Conservation (phyloP, 1,284 basidiomycete genomes). For the Ustilago crameri region DNA sequence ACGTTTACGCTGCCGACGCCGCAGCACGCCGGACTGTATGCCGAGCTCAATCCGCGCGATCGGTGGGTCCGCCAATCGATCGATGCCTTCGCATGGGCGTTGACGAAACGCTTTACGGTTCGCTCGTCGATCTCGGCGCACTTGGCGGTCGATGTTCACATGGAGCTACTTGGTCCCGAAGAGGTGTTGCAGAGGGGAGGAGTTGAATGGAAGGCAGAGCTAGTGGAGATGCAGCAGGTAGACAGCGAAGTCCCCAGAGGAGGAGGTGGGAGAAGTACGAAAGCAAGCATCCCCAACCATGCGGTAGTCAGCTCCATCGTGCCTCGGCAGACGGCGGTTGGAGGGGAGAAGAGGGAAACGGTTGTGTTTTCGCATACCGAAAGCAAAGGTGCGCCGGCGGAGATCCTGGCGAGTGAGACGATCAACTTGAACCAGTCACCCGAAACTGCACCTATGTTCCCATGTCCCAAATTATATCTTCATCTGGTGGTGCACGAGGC, state of each 20-base stretch:
- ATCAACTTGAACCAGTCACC: conserved; percentile 12
- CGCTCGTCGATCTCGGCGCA: conserved; percentile 16
- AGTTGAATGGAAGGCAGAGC: conserved; percentile 40
- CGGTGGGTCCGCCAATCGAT: conserved; percentile 24
- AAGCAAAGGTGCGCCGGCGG: neutral
- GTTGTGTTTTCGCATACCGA: conserved; percentile 13
- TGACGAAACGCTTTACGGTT: conserved; percentile 21
- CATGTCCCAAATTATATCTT: conserved; percentile 28
- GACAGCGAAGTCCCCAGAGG: neutral
- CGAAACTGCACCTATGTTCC: conserved; percentile 4
- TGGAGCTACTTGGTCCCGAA: conserved; percentile 30
- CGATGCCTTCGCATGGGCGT: conserved; percentile 23
- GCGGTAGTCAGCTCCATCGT: conserved; percentile 17
- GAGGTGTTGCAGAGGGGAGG: conserved; percentile 30
- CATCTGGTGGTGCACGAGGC: conserved; percentile 13
- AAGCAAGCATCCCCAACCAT: conserved; percentile 15
- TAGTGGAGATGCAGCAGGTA: conserved; percentile 12
- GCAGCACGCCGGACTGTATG: conserved; percentile 11
- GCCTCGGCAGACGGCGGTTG: conserved; percentile 16
- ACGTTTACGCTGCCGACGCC: conserved; percentile 25
- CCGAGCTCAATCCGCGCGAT: conserved; percentile 30
- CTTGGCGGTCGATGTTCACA: conserved; percentile 24
- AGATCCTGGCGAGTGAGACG: conserved; percentile 35
- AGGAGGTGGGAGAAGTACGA: neutral
- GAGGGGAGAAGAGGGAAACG: conserved; percentile 1